Conservation (phyloP, 1,284 basidiomycete genomes). For the Farysia itapuensis region DNA sequence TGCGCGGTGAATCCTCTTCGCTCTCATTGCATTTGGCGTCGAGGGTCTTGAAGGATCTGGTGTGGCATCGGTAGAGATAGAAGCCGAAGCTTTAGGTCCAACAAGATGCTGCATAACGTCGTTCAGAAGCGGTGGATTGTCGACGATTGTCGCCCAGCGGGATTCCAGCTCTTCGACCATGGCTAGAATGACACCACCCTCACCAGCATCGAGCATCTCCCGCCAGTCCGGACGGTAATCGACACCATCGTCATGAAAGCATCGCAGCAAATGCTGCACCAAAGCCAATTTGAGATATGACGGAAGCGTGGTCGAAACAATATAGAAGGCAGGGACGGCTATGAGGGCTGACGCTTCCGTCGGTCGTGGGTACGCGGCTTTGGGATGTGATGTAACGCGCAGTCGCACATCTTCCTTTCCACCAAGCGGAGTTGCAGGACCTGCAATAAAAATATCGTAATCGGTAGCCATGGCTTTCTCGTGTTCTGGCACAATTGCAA, state of each 20-base stretch:
- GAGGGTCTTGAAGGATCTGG: constrained; percentile 10
- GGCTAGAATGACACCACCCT: constrained; percentile 73
- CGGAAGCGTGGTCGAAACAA: constrained; percentile 72
- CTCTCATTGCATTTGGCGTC: constrained; percentile 10
- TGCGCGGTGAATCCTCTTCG: background rate
- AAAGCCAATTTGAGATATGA: constrained; percentile 84
- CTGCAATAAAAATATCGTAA: constrained; percentile 54
- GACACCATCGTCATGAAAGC: constrained; percentile 27
- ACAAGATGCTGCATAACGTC: constrained; percentile 52
- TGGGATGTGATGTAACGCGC: constrained; percentile 68
- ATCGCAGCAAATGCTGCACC: constrained; percentile 64
- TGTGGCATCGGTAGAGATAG: constrained; percentile 9
- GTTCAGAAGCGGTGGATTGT: constrained; percentile 56
- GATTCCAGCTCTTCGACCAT: constrained; percentile 73
- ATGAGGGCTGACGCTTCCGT: constrained; percentile 6
- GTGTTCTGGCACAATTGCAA: constrained; percentile 43
- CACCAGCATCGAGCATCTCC: constrained; percentile 68
- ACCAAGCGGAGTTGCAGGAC: constrained; percentile 16
- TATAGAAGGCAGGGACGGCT: constrained; percentile 72
- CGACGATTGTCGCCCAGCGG: constrained; percentile 41
- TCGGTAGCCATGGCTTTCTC: constrained; percentile 55
- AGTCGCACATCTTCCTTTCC: constrained; percentile 65
- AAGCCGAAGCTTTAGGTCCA: background rate
- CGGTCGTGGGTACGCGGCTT: constrained; percentile 61
- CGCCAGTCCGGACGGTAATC: constrained; percentile 62